phyloP scores from a whole-genome alignment of 306 rosid genomes.

The Lathyrus tuberosus region DNA sequence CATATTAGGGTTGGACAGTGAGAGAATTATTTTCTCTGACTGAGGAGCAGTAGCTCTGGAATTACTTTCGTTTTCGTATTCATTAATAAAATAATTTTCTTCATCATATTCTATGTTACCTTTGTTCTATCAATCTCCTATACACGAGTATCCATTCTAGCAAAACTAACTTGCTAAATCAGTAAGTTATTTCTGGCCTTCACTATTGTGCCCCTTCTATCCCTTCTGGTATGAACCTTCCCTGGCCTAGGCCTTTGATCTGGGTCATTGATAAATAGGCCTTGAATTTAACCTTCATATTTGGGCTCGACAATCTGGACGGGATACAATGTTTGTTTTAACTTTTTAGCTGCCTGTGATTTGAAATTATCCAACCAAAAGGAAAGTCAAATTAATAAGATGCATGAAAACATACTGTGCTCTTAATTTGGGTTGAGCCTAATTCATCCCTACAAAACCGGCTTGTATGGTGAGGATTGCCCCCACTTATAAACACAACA shows the following conservation, averaged over 20 bases:
- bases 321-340: neutral
- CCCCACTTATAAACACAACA: too few relatives aligned
- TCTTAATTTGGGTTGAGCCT: too few relatives aligned
- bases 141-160: neutral
- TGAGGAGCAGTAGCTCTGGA: too few relatives aligned
- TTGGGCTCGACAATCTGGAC: neutral
- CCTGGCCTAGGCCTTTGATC: neutral
- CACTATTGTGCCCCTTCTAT: slow-evolving; percentile 1
- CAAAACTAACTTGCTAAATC: neutral
- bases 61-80: too few relatives aligned
- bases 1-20: too few relatives aligned
- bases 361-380: slow-evolving; percentile 7
- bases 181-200: slow-evolving; percentile 4
- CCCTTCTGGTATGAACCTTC: slow-evolving; percentile 12
- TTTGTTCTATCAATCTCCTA: too few relatives aligned
- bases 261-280: slow-evolving; percentile 2
- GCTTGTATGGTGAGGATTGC: too few relatives aligned
- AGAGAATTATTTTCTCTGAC: too few relatives aligned
- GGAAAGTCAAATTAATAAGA: slow-evolving; percentile 6
- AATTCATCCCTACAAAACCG: too few relatives aligned
- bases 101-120: too few relatives aligned
- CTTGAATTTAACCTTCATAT: slow-evolving; percentile 5
- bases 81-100: too few relatives aligned
- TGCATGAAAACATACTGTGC: slow-evolving; percentile 2
- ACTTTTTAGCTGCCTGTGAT: slow-evolving; percentile 14